A percentile compares a stretch with the other conserved stretches of the same genome.
phyloP scores from a whole-genome alignment of 768 basidiomycete species.

The Tylopilus plumbeoviolaceoides region DNA sequence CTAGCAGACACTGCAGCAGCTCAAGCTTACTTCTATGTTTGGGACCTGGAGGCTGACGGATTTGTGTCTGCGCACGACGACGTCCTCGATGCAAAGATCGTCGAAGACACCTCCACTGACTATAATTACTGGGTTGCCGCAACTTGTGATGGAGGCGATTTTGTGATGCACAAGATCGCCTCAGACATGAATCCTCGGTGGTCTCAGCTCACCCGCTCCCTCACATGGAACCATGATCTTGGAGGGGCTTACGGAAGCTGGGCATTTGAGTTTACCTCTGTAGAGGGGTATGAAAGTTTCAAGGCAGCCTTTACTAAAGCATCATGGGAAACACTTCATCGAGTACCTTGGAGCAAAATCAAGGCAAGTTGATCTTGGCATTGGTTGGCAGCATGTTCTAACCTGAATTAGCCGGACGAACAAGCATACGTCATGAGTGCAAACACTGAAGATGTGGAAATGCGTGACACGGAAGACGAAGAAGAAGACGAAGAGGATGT shows the following conservation, averaged over 20 bases:
- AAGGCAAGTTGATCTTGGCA: conserved; percentile 47
- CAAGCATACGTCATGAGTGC: conserved; percentile 77
- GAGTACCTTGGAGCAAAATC: conserved; percentile 69
- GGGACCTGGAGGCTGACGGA: conserved; percentile 47
- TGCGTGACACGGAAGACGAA: conserved; percentile 72
- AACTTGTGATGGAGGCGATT: conserved; percentile 42
- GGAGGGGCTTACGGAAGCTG: conserved; percentile 67
- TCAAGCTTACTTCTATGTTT: conserved; percentile 58
- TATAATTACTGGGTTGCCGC: conserved; percentile 63
- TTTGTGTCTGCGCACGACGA: conserved; percentile 48
- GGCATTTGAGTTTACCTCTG: conserved; percentile 66
- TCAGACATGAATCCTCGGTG: conserved; percentile 71
- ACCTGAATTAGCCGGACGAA: conserved; percentile 63
- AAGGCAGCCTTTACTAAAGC: conserved; percentile 61
- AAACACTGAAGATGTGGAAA: conserved; percentile 79
- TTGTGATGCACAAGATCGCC: conserved; percentile 59
- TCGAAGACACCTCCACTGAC: conserved; percentile 38
- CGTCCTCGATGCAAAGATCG: conserved; percentile 51
- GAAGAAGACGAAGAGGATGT: conserved; percentile 81
- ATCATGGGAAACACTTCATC: conserved; percentile 79
- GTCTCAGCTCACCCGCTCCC: conserved; percentile 56
- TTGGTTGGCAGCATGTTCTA: background rate
- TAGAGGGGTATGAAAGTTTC: conserved; percentile 57
- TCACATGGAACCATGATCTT: conserved; percentile 84
- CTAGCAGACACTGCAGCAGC: conserved; percentile 33